Base-by-base conservation (phyloP, 2,329 filamentous ascomycete genomes). In the Calycina herbarum region DNA sequence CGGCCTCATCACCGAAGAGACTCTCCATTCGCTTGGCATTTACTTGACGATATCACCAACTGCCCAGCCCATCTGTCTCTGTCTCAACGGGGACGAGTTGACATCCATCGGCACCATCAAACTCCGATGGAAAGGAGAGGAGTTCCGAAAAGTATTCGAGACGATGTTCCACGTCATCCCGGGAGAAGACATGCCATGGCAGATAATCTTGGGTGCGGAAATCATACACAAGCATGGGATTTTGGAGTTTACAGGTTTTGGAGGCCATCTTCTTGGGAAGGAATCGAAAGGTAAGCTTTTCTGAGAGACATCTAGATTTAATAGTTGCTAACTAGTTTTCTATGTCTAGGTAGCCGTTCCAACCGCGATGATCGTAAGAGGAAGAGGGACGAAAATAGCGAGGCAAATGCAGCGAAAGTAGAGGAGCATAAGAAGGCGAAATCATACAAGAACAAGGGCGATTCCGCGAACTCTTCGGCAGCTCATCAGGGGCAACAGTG, bases 101-200 rank as follows among this genome's bases (percentile, higher is more conserved):
- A 29, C 10, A 4, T 56, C 57, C 17, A 61, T 29, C n/a, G 63
- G 63, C 31, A 64, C 27, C 8, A 61, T 64, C 24, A 38, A 17
- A 5, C 63, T 64, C 20, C n/a, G 45, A 1, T 64, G 63, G 63
- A 64, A 57, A 45, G 63, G 63, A 3, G 17, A 42, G n/a, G 54
- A 20, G 24, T 61, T 56, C n/a, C 58, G 58, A 1, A 64, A 61
- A 29, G 24, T 61, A 1, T 61, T 64, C 31, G 31, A 42, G 29
- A 64, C 63, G 29, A 60, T 20, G 5, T 64, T 64, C n/a, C 63
- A 42, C 24, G 48, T 64, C n/a, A 45, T 64, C n/a, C n/a, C 24
- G 1, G 58, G 57, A 17, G 58, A 64, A 8, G 27, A 40, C 31
- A 38, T 64, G 31, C 33, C 58, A 5, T 64, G 20, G 8, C 63